A percentile compares a stretch with the other conserved stretches of the same genome.
Conservation (phyloP, 148 eudicot species). For the Vaccinium myrtillus region DNA sequence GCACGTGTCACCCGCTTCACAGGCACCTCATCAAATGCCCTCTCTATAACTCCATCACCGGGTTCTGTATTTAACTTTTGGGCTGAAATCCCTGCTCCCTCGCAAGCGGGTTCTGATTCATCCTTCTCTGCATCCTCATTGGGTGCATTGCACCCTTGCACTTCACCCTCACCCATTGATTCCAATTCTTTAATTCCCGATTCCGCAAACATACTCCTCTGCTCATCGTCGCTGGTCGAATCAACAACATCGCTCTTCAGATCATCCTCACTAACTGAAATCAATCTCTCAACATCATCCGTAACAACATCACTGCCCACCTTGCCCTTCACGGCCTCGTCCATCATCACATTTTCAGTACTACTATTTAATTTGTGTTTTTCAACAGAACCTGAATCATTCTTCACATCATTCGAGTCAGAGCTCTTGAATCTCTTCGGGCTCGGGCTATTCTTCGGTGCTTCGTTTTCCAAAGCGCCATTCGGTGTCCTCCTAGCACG, state of each 20-base stretch:
- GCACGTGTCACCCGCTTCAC: slow-evolving; percentile 31
- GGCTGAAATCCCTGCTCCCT: background rate
- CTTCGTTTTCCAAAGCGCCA: slow-evolving; percentile 4
- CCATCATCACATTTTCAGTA: slow-evolving; percentile 13
- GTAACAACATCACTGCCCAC: slow-evolving; percentile 1
- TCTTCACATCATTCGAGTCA: background rate
- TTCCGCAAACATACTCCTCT: slow-evolving; percentile 18
- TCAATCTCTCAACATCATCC: background rate
- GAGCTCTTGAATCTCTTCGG: slow-evolving; percentile 23
- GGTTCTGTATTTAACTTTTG: too few species aligned
- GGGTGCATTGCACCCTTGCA: background rate
- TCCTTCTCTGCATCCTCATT: slow-evolving; percentile 14
- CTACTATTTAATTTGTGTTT: background rate
- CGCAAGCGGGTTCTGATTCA: background rate
- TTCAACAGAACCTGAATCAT: background rate
- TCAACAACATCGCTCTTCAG: slow-evolving; percentile 24
- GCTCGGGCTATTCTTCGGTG: background rate
- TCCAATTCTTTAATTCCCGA: slow-evolving; percentile 24
- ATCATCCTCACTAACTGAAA: slow-evolving; percentile 31
- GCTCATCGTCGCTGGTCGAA: slow-evolving; percentile 29
- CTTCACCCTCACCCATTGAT: background rate
- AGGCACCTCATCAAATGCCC: slow-evolving; percentile 18
- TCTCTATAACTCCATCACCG: background rate
- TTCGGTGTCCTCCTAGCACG: slow-evolving; percentile 37
- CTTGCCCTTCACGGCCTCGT: slow-evolving; percentile 16